These are phyloP conservation scores for Schizochytrium sp. DNA, from an alignment of 108 stramenopile genomes.

Conservation along the genomic window DNA sequence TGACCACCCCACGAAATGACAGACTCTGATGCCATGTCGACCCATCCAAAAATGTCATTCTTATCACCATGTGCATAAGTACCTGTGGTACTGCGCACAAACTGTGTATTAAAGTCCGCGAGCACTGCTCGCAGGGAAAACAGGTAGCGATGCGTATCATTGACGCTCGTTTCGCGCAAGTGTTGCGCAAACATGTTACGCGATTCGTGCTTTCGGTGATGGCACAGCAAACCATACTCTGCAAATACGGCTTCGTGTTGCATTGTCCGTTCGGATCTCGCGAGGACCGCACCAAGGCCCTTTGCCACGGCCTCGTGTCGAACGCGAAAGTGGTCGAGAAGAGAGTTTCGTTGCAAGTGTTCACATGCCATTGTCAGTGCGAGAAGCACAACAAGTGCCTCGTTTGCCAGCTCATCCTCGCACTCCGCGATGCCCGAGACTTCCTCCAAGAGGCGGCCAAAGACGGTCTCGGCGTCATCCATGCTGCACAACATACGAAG, in stretches of 20 bases:
- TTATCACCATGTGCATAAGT: background rate
- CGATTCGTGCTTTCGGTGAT: constrained; percentile 8
- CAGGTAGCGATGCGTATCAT: background rate
- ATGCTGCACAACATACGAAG: background rate
- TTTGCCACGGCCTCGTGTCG: background rate
- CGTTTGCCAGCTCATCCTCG: background rate
- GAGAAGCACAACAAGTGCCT: background rate
- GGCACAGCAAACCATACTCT: background rate
- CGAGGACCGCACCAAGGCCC: background rate
- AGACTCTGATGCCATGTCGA: background rate
- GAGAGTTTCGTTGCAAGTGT: background rate
- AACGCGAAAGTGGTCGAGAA: constrained; percentile 2
- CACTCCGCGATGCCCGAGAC: background rate
- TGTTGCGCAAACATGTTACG: background rate
- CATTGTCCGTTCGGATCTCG: background rate
- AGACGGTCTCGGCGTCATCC: background rate
- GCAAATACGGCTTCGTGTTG: background rate
- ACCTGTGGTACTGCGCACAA: background rate
- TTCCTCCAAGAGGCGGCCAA: background rate
- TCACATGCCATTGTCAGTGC: background rate
- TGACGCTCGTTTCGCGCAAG: background rate
- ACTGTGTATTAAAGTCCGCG: background rate
- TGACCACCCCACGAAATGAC: background rate
- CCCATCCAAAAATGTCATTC: background rate
- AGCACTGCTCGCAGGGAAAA: background rate